These are phyloP conservation scores for Liquidambar formosana DNA, from an alignment of 164 flowering plant genomes.

Conservation along the genomic window DNA sequence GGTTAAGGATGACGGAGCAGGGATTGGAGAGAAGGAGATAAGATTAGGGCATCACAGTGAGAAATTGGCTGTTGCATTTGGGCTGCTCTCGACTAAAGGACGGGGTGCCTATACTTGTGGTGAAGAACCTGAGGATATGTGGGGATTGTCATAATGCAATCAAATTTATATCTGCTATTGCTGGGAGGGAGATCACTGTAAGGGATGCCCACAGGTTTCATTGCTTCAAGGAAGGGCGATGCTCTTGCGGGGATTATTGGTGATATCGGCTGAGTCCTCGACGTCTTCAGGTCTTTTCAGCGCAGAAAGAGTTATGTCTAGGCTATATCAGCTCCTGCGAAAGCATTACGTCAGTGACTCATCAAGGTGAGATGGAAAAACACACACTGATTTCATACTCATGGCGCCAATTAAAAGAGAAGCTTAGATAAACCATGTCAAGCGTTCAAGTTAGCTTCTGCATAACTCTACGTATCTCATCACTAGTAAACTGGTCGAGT, in stretches of 20 bases:
- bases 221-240: constrained; percentile 66
- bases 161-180: constrained; percentile 59
- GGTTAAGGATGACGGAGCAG: constrained; percentile 49
- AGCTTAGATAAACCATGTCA: background rate
- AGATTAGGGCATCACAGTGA: constrained; percentile 72
- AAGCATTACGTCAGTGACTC: background rate
- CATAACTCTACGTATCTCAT: background rate
- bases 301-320: background rate
- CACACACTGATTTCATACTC: background rate
- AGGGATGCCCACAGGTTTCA: constrained; percentile 80
- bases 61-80: constrained; percentile 85
- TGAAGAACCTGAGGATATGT: constrained; percentile 79
- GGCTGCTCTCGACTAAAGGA: constrained; percentile 58
- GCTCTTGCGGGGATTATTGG: constrained; percentile 90
- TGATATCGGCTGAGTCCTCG: constrained; percentile 31
- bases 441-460: background rate
- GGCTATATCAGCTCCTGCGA: background rate
- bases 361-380: background rate
- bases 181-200: constrained; percentile 68
- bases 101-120: constrained; percentile 59
- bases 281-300: constrained; percentile 1
- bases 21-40: constrained; percentile 50
- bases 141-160: constrained; percentile 85
- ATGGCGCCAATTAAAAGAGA: too few species aligned
- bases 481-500: background rate